Evolutionary conservation across 441 rosid genomes (phyloP), one percentile per base, ranked within the genome.

Genomic region (Erodium texanum): DNA sequence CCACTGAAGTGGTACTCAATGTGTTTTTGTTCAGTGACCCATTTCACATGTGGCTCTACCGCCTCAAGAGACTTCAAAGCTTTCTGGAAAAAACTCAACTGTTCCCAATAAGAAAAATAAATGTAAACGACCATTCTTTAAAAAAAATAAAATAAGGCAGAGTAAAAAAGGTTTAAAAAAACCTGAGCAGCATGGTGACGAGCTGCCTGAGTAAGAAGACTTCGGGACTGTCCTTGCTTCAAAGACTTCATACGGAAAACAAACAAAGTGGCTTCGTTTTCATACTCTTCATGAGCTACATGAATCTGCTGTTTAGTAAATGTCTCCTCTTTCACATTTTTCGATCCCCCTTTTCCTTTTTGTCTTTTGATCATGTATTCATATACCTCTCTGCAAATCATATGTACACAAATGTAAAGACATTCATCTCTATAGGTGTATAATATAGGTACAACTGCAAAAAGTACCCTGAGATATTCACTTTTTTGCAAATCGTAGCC

Each of bases 141-240:
- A 36, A 77, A 50, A 23, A 73, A 43, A 71, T 32, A 76, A 7
- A 41, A 43, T 15, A 45, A 32, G 7, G 38, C n/a, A 11, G 24
- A 59, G 23, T 63, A n/a, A 11, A 23, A 64, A n/a, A 62, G 52
- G n/a, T n/a, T 36, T 68, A 62, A 62, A 74, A 65, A 79, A 74
- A 88, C 93, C 90, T 88, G 93, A 72, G 93, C 89, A 71, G 93
- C 88, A 82, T 88, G 90, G 78, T 88, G 93, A 32, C 93, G 73
- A 67, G 89, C 90, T 62, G 90, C 93, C 78, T 88, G 90, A 15
- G 90, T 88, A 62, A 88, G 84, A 75, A 88, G 93, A 80, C 93
- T 88, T 68, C 89, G 84, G 36, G 87, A 84, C 70, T 86, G 93
- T 70, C 89, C 90, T 83, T 84, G 86, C 79, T 88, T 88, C 64